Evolutionary conservation across 1,284 basidiomycete species (phyloP).

Genomic region (Bjerkandera adusta): DNA sequence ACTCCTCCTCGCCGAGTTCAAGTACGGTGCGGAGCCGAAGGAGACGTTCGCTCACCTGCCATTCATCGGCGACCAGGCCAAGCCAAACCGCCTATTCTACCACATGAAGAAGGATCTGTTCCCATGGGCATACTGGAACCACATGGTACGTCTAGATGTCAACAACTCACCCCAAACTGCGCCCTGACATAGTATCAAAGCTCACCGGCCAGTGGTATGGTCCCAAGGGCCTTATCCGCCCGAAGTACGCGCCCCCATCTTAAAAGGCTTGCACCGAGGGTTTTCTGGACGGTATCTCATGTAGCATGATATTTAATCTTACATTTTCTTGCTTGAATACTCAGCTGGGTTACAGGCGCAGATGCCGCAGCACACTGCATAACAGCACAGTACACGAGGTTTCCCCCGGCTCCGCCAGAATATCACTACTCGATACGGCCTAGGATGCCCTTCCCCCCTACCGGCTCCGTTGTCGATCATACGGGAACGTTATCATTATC

Average conservation of each 20-base stretch:
- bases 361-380: too few relatives aligned
- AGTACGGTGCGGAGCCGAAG: slow-evolving; percentile 83
- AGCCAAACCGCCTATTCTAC: slow-evolving; percentile 76
- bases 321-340: too few relatives aligned
- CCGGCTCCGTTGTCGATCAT: too few relatives aligned
- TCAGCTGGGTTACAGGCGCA: too few relatives aligned
- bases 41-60: slow-evolving; percentile 68
- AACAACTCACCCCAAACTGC: neutral
- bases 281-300: too few relatives aligned
- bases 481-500: too few relatives aligned
- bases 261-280: neutral
- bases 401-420: too few relatives aligned
- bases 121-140: slow-evolving; percentile 86
- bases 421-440: too few relatives aligned
- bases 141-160: slow-evolving; percentile 54
- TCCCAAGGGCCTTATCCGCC: slow-evolving; percentile 46
- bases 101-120: slow-evolving; percentile 93
- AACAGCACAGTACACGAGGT: too few relatives aligned
- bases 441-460: too few relatives aligned
- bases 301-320: too few relatives aligned
- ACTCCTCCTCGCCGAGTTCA: slow-evolving; percentile 89
- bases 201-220: slow-evolving; percentile 72
- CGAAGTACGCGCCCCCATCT: slow-evolving; percentile 32
- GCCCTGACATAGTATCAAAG: slow-evolving; percentile 32
- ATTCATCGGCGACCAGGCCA: slow-evolving; percentile 69